Conservation (phyloP, 1,284 basidiomycete genomes). For the Malassezia globosa region DNA sequence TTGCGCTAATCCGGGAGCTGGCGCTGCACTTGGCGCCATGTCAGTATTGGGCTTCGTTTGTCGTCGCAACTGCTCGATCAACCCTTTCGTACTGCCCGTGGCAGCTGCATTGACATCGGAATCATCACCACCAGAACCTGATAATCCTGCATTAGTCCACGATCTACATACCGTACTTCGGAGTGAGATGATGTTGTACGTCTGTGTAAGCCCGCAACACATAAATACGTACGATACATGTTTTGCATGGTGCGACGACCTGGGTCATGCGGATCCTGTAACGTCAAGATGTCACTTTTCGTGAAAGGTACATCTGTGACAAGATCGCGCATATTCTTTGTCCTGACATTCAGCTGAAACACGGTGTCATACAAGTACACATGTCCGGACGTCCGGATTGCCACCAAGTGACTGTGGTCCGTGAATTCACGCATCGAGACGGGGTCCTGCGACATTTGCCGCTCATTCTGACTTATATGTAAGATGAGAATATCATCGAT, state of each 20-base stretch:
- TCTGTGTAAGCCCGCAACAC: background rate
- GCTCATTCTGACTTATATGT: slow-evolving; percentile 59
- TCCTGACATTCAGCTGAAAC: slow-evolving; percentile 60
- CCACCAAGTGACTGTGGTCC: slow-evolving; percentile 50
- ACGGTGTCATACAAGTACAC: slow-evolving; percentile 71
- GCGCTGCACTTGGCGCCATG: background rate
- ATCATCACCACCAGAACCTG: background rate
- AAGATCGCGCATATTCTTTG: slow-evolving; percentile 62
- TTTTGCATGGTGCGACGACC: slow-evolving; percentile 13
- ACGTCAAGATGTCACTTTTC: slow-evolving; percentile 77
- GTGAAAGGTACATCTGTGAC: slow-evolving; percentile 68
- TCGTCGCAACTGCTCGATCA: slow-evolving; percentile 25
- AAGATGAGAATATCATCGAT: slow-evolving; percentile 74
- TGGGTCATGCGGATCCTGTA: slow-evolving; percentile 51
- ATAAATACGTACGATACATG: slow-evolving; percentile 14
- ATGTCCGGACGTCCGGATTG: slow-evolving; percentile 56
- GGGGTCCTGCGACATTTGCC: slow-evolving; percentile 45
- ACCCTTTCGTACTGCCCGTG: slow-evolving; percentile 36
- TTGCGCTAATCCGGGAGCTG: background rate
- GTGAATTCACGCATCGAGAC: slow-evolving; percentile 52
- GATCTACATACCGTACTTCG: slow-evolving; percentile 29
- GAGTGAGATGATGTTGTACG: slow-evolving; percentile 31
- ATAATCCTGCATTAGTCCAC: no score
- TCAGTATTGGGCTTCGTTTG: background rate
- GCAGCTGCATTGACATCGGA: slow-evolving; percentile 37